These are phyloP conservation scores for Alternaria gaisen DNA, from an alignment of 2,329 filamentous ascomycete species.

Conservation along the genomic window DNA sequence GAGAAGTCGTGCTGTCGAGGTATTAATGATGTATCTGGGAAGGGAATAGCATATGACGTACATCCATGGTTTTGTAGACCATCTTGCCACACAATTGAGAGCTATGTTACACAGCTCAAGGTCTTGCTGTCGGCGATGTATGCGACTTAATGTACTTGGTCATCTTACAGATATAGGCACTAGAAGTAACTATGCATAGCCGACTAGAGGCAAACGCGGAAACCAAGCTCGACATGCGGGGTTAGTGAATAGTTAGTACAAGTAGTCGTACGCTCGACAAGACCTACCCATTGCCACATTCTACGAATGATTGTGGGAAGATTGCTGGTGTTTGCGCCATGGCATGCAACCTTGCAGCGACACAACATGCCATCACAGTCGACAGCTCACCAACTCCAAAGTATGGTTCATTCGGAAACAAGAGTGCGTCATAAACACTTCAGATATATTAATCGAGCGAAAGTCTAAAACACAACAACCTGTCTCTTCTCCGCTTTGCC, in stretches of 20 bases:
- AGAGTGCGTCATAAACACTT: rapidly evolving
- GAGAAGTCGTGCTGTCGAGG: too few species aligned
- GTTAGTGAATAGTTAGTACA: background rate
- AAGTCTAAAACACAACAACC: conserved; percentile 47
- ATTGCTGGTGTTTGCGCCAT: background rate
- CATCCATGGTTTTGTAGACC: too few species aligned
- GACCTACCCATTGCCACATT: background rate
- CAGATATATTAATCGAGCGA: background rate
- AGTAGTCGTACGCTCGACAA: background rate
- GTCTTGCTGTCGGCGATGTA: too few species aligned
- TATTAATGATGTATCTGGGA: too few species aligned
- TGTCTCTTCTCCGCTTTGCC: conserved; percentile 51
- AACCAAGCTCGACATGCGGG: background rate
- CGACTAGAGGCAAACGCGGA: background rate
- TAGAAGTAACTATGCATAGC: background rate
- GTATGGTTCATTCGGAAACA: background rate
- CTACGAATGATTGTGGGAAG: background rate
- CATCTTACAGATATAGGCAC: background rate
- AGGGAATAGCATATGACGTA: rapidly evolving
- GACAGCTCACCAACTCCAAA: background rate
- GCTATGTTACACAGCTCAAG: too few species aligned
- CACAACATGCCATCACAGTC: background rate
- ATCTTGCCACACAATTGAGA: too few species aligned
- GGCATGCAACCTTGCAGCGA: background rate
- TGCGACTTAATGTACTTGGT: too few species aligned